A percentile compares a stretch with the other conserved stretches of the same genome.
Evolutionary conservation across 2,329 filamentous ascomycete species (phyloP).

Genomic region (Monosporascus sp.): DNA sequence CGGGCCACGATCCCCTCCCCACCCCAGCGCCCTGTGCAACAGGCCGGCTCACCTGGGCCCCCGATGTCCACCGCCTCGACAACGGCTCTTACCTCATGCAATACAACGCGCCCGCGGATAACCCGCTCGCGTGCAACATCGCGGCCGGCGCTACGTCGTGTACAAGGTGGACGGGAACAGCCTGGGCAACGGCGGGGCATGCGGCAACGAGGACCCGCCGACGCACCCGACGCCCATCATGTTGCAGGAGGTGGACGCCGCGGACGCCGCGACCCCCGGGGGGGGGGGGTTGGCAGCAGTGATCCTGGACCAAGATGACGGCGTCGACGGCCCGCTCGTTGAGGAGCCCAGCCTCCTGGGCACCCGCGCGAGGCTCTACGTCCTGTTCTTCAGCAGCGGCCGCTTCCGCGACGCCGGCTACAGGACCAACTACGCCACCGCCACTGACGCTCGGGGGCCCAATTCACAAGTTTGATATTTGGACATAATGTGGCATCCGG

Average conservation of each 20-base stretch:
- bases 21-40: slow-evolving; percentile 48
- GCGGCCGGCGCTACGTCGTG: slow-evolving; percentile 51
- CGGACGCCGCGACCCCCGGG: slow-evolving; percentile 47
- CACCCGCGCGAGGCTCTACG: slow-evolving; percentile 45
- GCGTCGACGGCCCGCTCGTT: slow-evolving; percentile 51
- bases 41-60: slow-evolving; percentile 54
- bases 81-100: slow-evolving; percentile 56
- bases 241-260: slow-evolving; percentile 44
- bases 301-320: slow-evolving; percentile 39
- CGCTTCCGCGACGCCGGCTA: slow-evolving; percentile 52
- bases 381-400: slow-evolving; percentile 59
- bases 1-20: slow-evolving; percentile 49
- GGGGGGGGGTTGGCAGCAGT: slow-evolving; percentile 45
- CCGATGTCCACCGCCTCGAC: slow-evolving; percentile 48
- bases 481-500: slow-evolving; percentile 11
- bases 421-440: slow-evolving; percentile 56
- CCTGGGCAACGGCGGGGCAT: slow-evolving; percentile 38
- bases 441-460: slow-evolving; percentile 32
- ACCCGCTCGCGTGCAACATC: slow-evolving; percentile 49
- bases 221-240: slow-evolving; percentile 48
- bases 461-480: slow-evolving; percentile 30
- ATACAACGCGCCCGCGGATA: slow-evolving; percentile 46
- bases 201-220: slow-evolving; percentile 38
- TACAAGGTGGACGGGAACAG: slow-evolving; percentile 66
- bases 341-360: slow-evolving; percentile 55